Evolutionary conservation across 1,284 basidiomycete species (phyloP), one percentile per base, ranked within the genome.

Genomic region (Ceratobasidium sp.): DNA sequence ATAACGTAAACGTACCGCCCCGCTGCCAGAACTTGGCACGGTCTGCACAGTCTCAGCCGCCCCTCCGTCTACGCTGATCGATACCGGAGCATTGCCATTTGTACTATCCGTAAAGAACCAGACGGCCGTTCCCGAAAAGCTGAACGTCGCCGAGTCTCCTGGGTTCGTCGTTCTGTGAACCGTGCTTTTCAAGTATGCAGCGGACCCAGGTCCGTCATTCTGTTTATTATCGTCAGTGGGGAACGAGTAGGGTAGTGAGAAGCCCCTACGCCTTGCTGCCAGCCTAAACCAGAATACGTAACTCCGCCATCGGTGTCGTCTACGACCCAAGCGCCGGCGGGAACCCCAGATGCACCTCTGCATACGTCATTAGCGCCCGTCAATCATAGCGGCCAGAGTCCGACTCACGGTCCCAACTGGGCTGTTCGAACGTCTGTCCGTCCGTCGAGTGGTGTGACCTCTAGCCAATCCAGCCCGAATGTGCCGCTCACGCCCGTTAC

Each of bases 81-180:
- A n/a, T 23, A 32, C 23, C 21, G 10, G 12, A 18, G 48, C 36
- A n/a, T 67, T 53, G n/a, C n/a, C 26, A 14, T 18, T 23, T n/a
- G n/a, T 16, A 10, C 12, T 36, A 45, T 67, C 64, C 1, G 64
- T 53, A 55, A 55, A 67, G 52, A 26, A 65, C 6, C 30, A 65
- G 4, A 65, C 46, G 18, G 61, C 45, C 16, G 45, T 52, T 1
- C 61, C 50, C 18, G 52, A 55, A 21, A 67, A 67, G 4, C 6
- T 67, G 64, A 67, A 67, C 0, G 64, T 55, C 16, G 26, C 34
- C 12, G 21, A 39, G 10, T 48, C 28, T 32, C 64, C 64, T 6
- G 50, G 64, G 28, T 46, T 65, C 9, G 46, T 52, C 28, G 46
- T 36, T n/a, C 18, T 50, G 46, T 65, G 46, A 12, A 28, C 21